These are phyloP conservation scores for Miamiensis avidus DNA, from an alignment of 169 alveolate species.

Conservation along the genomic window DNA sequence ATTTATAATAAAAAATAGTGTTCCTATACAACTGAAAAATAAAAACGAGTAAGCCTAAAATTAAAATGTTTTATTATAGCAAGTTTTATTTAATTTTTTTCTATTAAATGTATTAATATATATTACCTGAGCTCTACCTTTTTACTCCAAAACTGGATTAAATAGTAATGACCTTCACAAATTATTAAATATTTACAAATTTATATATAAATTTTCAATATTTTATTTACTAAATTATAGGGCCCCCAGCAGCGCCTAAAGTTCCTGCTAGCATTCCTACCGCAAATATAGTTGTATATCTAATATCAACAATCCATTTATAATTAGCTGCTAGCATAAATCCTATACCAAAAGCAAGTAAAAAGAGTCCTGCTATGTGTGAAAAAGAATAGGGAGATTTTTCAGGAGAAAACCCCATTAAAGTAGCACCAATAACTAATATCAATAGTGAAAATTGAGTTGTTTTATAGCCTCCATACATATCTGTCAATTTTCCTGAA, in stretches of 20 bases:
- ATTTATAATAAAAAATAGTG: no score
- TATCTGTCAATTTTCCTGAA: background rate
- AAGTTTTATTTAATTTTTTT: no score
- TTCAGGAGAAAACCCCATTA: background rate
- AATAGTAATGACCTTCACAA: no score
- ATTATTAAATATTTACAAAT: no score
- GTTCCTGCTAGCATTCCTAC: background rate
- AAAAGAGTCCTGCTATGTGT: background rate
- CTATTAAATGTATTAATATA: no score
- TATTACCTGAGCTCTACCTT: no score
- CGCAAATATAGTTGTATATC: background rate
- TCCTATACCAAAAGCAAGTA: background rate
- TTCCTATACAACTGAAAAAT: no score
- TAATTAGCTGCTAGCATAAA: background rate
- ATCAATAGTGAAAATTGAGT: background rate
- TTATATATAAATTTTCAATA: no score
- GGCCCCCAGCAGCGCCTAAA: background rate
- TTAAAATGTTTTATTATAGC: no score
- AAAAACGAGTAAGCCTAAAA: no score
- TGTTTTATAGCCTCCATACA: background rate
- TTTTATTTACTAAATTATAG: background rate
- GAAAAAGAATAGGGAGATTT: background rate
- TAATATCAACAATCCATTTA: background rate
- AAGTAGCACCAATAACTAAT: background rate
- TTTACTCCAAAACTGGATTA: no score